A percentile compares a stretch with the other conserved stretches of the same genome.
Evolutionary conservation across 2,329 filamentous ascomycete genomes (phyloP).

Genomic region (Xylariaceae sp.): DNA sequence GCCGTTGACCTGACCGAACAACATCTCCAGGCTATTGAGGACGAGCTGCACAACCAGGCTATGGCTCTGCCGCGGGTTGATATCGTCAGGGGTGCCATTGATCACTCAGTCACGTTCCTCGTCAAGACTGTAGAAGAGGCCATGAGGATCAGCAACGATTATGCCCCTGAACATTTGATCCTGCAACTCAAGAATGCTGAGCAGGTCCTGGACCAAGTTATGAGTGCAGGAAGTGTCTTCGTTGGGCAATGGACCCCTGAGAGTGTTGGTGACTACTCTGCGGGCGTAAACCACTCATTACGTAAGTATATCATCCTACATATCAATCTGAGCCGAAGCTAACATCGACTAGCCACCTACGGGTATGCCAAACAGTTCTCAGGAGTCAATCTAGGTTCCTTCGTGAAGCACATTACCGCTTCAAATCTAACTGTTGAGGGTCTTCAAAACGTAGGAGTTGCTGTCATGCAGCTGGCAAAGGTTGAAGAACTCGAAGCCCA

Average conservation of each 20-base stretch:
- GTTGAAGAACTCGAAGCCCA: conserved; percentile 96
- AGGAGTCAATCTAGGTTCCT: conserved; percentile 92
- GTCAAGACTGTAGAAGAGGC: conserved; percentile 73
- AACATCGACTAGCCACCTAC: conserved; percentile 72
- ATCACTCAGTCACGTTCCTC: conserved; percentile 85
- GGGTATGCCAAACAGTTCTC: conserved; percentile 99
- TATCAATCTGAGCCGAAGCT: conserved; percentile 3
- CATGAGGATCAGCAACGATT: conserved; percentile 84
- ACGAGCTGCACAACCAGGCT: conserved; percentile 87
- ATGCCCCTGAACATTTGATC: conserved; percentile 96
- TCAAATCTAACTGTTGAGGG: conserved; percentile 86
- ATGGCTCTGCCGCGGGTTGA: conserved; percentile 85
- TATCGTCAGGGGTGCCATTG: conserved; percentile 87
- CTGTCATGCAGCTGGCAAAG: conserved; percentile 93
- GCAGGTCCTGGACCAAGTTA: conserved; percentile 73
- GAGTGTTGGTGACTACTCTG: conserved; percentile 96
- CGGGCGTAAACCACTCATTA: conserved; percentile 94
- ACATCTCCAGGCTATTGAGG: conserved; percentile 81
- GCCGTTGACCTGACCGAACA: conserved; percentile 76
- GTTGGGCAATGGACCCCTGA: conserved; percentile 96
- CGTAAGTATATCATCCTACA: conserved; percentile 65
- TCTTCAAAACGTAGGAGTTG: conserved; percentile 78
- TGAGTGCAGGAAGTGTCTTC: conserved; percentile 96
- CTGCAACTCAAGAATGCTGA: conserved; percentile 82
- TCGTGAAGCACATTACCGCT: conserved; percentile 97